Conservation (phyloP, 768 basidiomycete species). For the Suillus discolor region DNA sequence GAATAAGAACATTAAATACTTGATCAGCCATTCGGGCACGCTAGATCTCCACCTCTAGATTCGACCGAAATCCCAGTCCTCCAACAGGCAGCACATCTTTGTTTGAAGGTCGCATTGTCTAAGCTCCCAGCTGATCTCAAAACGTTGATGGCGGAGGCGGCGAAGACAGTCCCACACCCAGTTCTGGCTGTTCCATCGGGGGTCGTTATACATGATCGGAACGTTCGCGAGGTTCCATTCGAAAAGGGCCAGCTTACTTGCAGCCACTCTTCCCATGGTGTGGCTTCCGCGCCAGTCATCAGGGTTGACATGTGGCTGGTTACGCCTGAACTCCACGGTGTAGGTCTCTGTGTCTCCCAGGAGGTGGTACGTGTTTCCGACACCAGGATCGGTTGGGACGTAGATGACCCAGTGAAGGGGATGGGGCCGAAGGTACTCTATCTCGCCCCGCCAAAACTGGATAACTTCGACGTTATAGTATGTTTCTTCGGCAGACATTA, state of each 20-base stretch:
- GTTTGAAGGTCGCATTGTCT: constrained; percentile 22
- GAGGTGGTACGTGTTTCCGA: constrained; percentile 31
- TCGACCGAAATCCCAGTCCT: constrained; percentile 13
- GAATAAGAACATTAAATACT: not conserved
- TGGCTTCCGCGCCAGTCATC: constrained; percentile 28
- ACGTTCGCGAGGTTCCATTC: constrained; percentile 16
- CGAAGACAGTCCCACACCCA: constrained; percentile 29
- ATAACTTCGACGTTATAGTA: constrained; percentile 27
- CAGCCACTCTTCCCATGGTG: constrained; percentile 18
- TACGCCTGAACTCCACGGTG: constrained; percentile 16
- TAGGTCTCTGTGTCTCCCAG: constrained; percentile 27
- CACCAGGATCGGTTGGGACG: constrained; percentile 22
- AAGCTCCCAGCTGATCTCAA: constrained; percentile 20
- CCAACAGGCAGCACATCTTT: constrained; percentile 28
- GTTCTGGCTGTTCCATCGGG: constrained; percentile 12
- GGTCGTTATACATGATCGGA: constrained; percentile 5
- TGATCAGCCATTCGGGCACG: not conserved
- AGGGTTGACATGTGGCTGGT: constrained; percentile 11
- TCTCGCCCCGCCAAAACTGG: constrained; percentile 31
- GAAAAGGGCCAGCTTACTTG: constrained; percentile 18
- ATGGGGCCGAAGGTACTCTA: constrained; percentile 17
- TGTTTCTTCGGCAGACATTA: constrained; percentile 20
- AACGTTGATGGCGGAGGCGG: constrained; percentile 1
- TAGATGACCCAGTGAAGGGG: constrained; percentile 34
- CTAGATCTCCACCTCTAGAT: not conserved